Conservation (phyloP, 2,329 filamentous ascomycete species). For the Claviceps purpurea region DNA sequence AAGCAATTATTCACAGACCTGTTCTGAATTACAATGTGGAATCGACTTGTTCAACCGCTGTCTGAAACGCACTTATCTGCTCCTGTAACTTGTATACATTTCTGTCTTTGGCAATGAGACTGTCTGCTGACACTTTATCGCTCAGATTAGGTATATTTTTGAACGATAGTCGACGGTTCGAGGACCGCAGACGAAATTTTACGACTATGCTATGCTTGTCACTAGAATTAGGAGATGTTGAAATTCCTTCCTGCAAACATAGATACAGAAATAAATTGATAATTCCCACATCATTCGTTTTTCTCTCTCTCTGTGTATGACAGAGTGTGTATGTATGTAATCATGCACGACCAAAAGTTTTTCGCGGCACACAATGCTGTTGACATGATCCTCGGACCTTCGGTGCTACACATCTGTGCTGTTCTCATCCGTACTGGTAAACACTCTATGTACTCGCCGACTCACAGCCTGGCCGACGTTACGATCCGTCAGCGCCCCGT, state of each 20-base stretch:
- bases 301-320: neutral
- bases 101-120: neutral
- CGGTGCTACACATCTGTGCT: constrained; percentile 38
- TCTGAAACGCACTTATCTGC: constrained; percentile 37
- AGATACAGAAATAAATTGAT: too few species aligned
- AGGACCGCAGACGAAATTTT: neutral
- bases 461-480: constrained; percentile 45
- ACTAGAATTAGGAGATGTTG: neutral
- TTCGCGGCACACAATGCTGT: neutral
- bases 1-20: constrained; percentile 65
- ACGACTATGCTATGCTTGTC: too few species aligned
- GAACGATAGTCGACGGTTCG: neutral
- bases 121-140: constrained; percentile 1
- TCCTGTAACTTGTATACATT: neutral
- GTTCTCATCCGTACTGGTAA: constrained; percentile 40
- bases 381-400: neutral
- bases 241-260: neutral
- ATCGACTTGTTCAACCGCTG: constrained; percentile 67
- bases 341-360: too few species aligned
- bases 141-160: neutral
- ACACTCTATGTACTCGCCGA: constrained; percentile 44
- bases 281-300: too few species aligned
- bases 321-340: too few species aligned
- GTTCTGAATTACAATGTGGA: constrained; percentile 64
- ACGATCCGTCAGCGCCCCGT: constrained; percentile 42